Conservation (phyloP, 176 grass and related monocot species). For the Bolboschoenus planiculmis region DNA sequence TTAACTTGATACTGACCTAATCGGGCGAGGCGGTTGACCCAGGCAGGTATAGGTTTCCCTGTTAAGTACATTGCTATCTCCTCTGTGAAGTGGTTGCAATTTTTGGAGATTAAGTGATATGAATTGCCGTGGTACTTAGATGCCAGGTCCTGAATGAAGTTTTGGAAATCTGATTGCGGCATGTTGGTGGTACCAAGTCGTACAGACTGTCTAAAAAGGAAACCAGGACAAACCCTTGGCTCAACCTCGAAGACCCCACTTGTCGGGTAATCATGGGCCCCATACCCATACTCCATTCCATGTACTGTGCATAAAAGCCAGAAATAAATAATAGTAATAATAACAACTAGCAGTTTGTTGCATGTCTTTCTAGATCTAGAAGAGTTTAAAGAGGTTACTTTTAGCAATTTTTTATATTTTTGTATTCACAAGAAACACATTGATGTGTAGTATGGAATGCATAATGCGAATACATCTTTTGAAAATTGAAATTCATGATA, state of each 20-base stretch:
- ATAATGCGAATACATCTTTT: background rate
- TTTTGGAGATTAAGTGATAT: slow-evolving; percentile 75
- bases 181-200: slow-evolving; percentile 53
- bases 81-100: slow-evolving; percentile 87
- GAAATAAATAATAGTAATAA: slow-evolving; percentile 12
- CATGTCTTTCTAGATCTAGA: slow-evolving; percentile 2
- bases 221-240: slow-evolving; percentile 69
- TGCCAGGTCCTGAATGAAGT: slow-evolving; percentile 52
- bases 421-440: background rate
- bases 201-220: slow-evolving; percentile 52
- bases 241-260: slow-evolving; percentile 86
- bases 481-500: background rate
- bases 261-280: slow-evolving; percentile 58
- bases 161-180: slow-evolving; percentile 53
- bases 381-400: background rate
- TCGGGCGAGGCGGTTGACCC: slow-evolving; percentile 85
- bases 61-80: slow-evolving; percentile 54
- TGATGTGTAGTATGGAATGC: background rate
- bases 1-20: slow-evolving; percentile 42
- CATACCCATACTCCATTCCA: slow-evolving; percentile 70
- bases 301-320: slow-evolving; percentile 41
- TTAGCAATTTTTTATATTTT: background rate
- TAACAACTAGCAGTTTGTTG: background rate
- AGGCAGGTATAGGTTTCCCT: slow-evolving; percentile 48
- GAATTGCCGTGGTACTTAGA: slow-evolving; percentile 59